Percentiles rank a stretch among this genome's conserved stretches.
phyloP scores from a whole-genome alignment of 352 stramenopile species.

The Globisporangium uncinulatum region DNA sequence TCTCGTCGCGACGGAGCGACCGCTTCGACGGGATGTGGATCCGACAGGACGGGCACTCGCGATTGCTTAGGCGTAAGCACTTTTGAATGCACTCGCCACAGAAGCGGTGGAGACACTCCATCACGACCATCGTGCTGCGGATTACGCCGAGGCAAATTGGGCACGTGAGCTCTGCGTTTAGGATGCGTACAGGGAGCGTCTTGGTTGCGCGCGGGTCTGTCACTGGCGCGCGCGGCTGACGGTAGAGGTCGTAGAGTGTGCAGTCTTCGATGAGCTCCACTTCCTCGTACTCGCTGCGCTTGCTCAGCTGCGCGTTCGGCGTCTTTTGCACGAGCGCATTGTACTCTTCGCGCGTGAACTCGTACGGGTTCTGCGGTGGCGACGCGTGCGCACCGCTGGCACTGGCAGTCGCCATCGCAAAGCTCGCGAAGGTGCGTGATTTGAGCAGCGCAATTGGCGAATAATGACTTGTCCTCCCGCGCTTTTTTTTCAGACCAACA shows the following conservation, averaged over 20 bases:
- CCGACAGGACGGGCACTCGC: conserved; percentile 86
- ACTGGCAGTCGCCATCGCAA: too few species aligned
- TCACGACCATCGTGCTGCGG: conserved; percentile 82
- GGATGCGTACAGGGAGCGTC: conserved; percentile 52
- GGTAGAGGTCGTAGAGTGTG: conserved; percentile 88
- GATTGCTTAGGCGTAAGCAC: conserved; percentile 77
- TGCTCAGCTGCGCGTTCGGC: conserved; percentile 40
- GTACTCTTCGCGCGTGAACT: conserved; percentile 70
- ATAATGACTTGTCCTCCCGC: too few species aligned
- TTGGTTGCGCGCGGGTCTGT: conserved; percentile 47
- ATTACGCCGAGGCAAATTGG: conserved; percentile 87
- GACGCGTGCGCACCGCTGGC: neutral
- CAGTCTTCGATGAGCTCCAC: conserved; percentile 82
- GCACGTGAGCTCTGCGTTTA: conserved; percentile 84
- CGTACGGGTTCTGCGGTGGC: conserved; percentile 47
- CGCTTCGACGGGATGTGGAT: conserved; percentile 87
- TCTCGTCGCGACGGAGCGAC: conserved; percentile 72
- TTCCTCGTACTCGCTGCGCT: conserved; percentile 83
- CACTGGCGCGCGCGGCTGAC: conserved; percentile 62
- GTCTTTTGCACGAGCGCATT: conserved; percentile 41
- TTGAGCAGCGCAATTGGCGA: neutral
- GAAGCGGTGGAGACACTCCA: conserved; percentile 90
- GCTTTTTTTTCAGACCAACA: too few species aligned
- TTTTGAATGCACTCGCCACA: conserved; percentile 88
- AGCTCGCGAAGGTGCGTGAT: too few species aligned